A percentile compares a stretch with the other conserved stretches of the same genome.
These are phyloP conservation scores for Cutaneotrichosporon sp. DNA, from an alignment of 1,284 basidiomycete species.

Conservation along the genomic window DNA sequence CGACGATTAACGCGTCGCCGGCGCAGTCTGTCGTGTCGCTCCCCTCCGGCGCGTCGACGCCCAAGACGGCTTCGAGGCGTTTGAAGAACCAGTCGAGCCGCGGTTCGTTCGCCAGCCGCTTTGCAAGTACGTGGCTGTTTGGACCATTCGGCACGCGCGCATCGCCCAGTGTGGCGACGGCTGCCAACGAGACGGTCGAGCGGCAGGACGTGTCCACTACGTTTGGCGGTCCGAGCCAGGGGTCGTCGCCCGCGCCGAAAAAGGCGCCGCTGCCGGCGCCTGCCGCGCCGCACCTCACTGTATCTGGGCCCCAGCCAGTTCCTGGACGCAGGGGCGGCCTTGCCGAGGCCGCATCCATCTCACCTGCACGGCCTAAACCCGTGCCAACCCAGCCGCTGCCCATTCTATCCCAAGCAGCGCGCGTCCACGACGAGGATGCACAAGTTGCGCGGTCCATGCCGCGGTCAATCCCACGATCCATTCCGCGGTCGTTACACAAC, in stretches of 20 bases:
- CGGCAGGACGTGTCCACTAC: constrained; percentile 31
- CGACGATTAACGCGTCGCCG: constrained; percentile 6
- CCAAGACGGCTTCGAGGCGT: constrained; percentile 31
- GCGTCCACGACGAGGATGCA: constrained; percentile 24
- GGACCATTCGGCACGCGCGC: constrained; percentile 28
- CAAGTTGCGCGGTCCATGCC: constrained; percentile 11
- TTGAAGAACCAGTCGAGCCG: constrained; percentile 38
- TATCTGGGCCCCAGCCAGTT: constrained; percentile 21
- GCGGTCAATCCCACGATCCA: constrained; percentile 11
- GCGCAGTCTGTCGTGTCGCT: constrained; percentile 11
- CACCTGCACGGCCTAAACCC: constrained; percentile 9
- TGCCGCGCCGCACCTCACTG: constrained; percentile 2
- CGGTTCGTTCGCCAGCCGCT: constrained; percentile 35
- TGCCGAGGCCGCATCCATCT: constrained; percentile 7
- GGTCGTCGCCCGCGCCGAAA: constrained; percentile 2
- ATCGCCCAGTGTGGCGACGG: constrained; percentile 36
- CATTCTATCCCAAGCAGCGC: constrained; percentile 22
- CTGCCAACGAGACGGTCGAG: constrained; percentile 31
- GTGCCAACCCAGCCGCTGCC: constrained; percentile 34
- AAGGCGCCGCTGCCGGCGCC: background rate
- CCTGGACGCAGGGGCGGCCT: constrained; percentile 10
- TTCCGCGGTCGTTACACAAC: constrained; percentile 15
- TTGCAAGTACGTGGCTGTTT: constrained; percentile 41
- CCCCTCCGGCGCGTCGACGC: constrained; percentile 37
- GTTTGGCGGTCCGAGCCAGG: constrained; percentile 5